Base-by-base conservation (phyloP, 139 green algal species). In the Picochlorum sp. region DNA sequence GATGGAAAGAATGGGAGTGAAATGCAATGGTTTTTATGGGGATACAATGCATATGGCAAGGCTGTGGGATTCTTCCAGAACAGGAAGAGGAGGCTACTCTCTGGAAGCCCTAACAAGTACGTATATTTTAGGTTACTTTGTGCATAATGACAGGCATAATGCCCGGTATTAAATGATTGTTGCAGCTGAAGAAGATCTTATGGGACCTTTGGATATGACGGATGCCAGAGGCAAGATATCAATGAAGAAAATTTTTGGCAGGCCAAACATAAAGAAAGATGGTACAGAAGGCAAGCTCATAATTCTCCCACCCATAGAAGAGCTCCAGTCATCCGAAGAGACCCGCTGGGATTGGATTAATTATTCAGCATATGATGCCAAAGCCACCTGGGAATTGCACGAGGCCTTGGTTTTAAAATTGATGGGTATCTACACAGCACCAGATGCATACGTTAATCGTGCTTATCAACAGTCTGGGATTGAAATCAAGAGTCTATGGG, bases 31-130 rank as follows among this genome's bases (percentile, higher is more conserved):
- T 41, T 96, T 98, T 73, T 73, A 24, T 23, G 92, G 71, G 2
- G 93, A 98, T 81, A 98, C 93, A 1, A 89, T 98, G 82, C 93
- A 98, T 85, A 96, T 98, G 92, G 91, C 93, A n/a, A 80, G 93
- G 21, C 76, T 98, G 62, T 87, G 77, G 61, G 87, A 98, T 56
- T 82, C 86, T 8, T 83, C 71, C 0, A 77, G 92, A 20, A 80
- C 69, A 59, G 69, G 64, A 23, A 82, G 81, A 51, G 82, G 77
- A 5, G 81, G 78, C 2, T 96, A 96, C 73, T 84, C 73, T 10
- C 81, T 96, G 41, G 89, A 89, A 59, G 72, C 69, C 6, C 73
- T 93, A n/a, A 82, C 78, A 18, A 54, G 60, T 38, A 77, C 78
- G 50, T 34, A 23, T 62, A 46, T 62, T 56, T 9, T 62, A 44